These are phyloP conservation scores for Sphagnum contortum DNA, from an alignment of 225 moss, liverwort and hornwort genomes.

Conservation along the genomic window DNA sequence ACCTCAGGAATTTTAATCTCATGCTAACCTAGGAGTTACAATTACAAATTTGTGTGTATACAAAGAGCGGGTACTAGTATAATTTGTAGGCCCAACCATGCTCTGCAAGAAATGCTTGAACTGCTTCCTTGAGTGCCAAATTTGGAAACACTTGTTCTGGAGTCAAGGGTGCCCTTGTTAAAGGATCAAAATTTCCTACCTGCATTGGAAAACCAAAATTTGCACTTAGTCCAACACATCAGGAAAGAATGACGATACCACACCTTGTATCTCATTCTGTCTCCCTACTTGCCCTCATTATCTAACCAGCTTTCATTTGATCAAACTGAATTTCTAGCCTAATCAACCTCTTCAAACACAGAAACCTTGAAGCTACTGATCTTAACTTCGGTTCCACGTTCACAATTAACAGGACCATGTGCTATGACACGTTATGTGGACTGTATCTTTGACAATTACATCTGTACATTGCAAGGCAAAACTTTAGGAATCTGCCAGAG, in stretches of 20 bases:
- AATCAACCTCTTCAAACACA: neutral
- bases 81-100: conserved; percentile 80
- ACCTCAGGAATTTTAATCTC: too few relatives aligned
- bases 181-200: conserved; percentile 77
- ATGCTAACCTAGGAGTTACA: too few relatives aligned
- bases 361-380: too few relatives aligned
- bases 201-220: conserved; percentile 1
- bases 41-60: too few relatives aligned
- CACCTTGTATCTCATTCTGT: neutral
- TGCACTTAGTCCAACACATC: conserved; percentile 3
- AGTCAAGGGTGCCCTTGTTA: conserved; percentile 50
- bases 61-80: conserved; percentile 1
- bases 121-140: conserved; percentile 66
- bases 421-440: neutral
- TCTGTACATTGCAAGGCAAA: neutral
- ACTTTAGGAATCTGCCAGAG: neutral
- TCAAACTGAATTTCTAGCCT: neutral
- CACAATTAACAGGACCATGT: too few relatives aligned
- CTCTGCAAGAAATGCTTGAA: conserved; percentile 48
- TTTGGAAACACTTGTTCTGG: conserved; percentile 62
- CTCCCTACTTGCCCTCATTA: neutral
- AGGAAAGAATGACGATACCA: neutral
- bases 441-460: neutral
- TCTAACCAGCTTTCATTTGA: neutral
- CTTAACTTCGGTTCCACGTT: too few relatives aligned